These are phyloP conservation scores for Phytophthora ohioensis DNA, from an alignment of 352 stramenopile genomes.

Conservation along the genomic window DNA sequence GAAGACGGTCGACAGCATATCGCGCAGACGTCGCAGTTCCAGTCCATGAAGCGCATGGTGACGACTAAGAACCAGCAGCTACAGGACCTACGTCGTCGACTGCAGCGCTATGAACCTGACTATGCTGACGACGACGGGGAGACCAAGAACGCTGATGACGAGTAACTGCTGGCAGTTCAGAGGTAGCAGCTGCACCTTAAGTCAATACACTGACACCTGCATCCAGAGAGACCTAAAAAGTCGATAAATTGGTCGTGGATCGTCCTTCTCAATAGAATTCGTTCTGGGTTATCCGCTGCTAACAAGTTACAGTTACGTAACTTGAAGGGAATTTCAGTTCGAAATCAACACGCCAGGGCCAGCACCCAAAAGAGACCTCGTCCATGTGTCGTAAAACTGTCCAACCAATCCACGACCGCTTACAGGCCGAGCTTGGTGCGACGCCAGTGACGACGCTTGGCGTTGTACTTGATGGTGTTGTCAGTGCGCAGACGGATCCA, in stretches of 20 bases:
- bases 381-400: conserved; percentile 35
- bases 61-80: conserved; percentile 87
- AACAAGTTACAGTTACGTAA: conserved; percentile 31
- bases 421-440: conserved; percentile 99
- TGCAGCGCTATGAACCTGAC: conserved; percentile 84
- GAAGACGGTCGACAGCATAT: conserved; percentile 76
- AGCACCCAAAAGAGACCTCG: conserved; percentile 28
- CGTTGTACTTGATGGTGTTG: conserved; percentile 99
- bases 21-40: conserved; percentile 85
- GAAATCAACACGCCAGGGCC: conserved; percentile 30
- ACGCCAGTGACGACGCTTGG: conserved; percentile 99
- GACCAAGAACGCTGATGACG: conserved; percentile 57
- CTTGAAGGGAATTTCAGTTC: conserved; percentile 25
- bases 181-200: too few species aligned
- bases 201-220: background rate
- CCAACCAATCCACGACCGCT: conserved; percentile 54
- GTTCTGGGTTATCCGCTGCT: conserved; percentile 49
- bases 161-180: conserved; percentile 22
- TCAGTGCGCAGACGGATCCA: conserved; percentile 99
- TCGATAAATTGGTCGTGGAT: background rate
- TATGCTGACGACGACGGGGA: conserved; percentile 59
- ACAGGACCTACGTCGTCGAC: conserved; percentile 62
- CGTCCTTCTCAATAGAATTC: conserved; percentile 50
- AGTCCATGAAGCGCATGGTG: conserved; percentile 86
- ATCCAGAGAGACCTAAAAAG: conserved; percentile 2